Percentiles rank a stretch among this genome's conserved stretches.
These are phyloP conservation scores for Dalechampia spathulata DNA, from an alignment of 441 rosid species.

Conservation along the genomic window DNA sequence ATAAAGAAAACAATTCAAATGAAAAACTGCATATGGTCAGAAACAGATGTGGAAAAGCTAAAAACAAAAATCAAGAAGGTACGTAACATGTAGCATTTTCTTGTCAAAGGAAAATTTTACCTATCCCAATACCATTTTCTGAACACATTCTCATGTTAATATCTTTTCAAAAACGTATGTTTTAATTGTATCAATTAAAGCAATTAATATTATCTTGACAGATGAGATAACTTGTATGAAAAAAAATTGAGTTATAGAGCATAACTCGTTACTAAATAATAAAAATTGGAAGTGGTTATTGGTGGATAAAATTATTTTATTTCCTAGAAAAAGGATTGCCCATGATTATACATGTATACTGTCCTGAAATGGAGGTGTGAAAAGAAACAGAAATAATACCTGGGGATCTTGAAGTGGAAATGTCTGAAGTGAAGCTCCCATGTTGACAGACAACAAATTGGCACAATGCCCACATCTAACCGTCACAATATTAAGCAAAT, in stretches of 20 bases:
- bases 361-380: neutral
- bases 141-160: no score
- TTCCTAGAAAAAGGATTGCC: neutral
- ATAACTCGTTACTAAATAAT: neutral
- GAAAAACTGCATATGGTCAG: neutral
- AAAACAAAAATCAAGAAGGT: neutral
- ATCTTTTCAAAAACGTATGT: no score
- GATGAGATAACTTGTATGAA: no score
- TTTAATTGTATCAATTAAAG: no score
- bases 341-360: conserved; percentile 4
- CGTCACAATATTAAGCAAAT: conserved; percentile 62
- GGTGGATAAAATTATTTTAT: neutral
- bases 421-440: conserved; percentile 61
- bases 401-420: conserved; percentile 56
- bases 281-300: neutral
- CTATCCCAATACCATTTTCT: no score
- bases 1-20: no score
- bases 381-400: conserved; percentile 25
- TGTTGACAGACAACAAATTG: conserved; percentile 74
- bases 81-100: no score
- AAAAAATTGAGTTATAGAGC: no score
- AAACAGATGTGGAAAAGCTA: neutral
- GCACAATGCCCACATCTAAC: conserved; percentile 95
- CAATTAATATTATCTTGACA: no score
- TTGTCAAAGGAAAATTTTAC: no score